phyloP scores from a whole-genome alignment of 1,284 basidiomycete genomes.

The Pterula multifida region DNA sequence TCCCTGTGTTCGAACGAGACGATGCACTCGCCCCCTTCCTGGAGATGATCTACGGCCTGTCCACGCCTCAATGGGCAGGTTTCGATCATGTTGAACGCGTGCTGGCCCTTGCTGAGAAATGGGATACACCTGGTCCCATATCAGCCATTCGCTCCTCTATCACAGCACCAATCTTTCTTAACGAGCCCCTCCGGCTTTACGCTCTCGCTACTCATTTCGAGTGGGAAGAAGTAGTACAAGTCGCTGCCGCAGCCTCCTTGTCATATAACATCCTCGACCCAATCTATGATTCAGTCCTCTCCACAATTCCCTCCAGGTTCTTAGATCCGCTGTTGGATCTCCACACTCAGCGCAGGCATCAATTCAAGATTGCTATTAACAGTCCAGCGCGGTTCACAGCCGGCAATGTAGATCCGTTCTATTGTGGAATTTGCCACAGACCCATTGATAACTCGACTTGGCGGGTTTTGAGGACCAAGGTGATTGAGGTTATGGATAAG shows the following conservation, averaged over 20 bases:
- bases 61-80: constrained; percentile 20
- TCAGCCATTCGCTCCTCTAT: constrained; percentile 24
- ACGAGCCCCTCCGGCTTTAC: constrained; percentile 24
- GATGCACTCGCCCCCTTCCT: constrained; percentile 20
- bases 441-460: constrained; percentile 20
- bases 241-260: constrained; percentile 23
- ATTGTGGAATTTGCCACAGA: constrained; percentile 18
- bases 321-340: background rate
- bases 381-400: constrained; percentile 18
- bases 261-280: constrained; percentile 7
- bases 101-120: constrained; percentile 22
- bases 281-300: constrained; percentile 14
- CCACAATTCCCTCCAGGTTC: constrained; percentile 14
- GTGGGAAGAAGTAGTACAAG: constrained; percentile 26
- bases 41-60: constrained; percentile 25
- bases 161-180: constrained; percentile 23
- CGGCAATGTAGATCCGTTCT: constrained; percentile 16
- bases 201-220: constrained; percentile 24
- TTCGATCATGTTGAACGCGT: constrained; percentile 24
- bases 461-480: constrained; percentile 23
- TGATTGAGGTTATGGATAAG: constrained; percentile 25
- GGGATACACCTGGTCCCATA: constrained; percentile 26
- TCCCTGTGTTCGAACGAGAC: constrained; percentile 14
- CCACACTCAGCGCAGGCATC: background rate
- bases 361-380: constrained; percentile 1